A percentile compares a stretch with the other conserved stretches of the same genome.
These are phyloP conservation scores for Candida nonsorbophila DNA, from an alignment of 805 yeast genomes.

Conservation along the genomic window DNA sequence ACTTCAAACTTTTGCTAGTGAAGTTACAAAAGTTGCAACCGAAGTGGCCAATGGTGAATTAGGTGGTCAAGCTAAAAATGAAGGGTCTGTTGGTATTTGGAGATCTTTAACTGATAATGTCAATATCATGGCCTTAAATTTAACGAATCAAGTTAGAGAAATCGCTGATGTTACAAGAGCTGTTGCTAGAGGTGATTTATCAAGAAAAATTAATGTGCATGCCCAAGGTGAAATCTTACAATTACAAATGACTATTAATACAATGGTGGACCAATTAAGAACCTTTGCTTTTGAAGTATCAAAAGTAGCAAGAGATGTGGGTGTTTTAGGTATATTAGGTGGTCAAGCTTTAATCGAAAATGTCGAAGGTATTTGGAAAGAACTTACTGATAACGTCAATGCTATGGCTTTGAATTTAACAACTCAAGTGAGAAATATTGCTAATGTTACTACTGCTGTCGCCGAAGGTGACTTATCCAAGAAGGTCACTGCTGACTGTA, in stretches of 20 bases:
- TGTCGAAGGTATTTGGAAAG: conserved; percentile 86
- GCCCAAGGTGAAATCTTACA: conserved; percentile 89
- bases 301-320: conserved; percentile 83
- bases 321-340: conserved; percentile 83
- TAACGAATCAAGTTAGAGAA: conserved; percentile 67
- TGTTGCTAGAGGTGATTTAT: conserved; percentile 81
- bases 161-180: conserved; percentile 88
- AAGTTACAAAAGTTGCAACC: conserved; percentile 80
- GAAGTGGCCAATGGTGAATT: conserved; percentile 88
- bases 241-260: conserved; percentile 79
- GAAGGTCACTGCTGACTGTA: conserved; percentile 82
- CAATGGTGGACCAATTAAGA: conserved; percentile 83
- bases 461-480: conserved; percentile 79
- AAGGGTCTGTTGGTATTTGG: conserved; percentile 88
- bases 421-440: conserved; percentile 83
- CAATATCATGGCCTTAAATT: conserved; percentile 81
- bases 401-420: conserved; percentile 88
- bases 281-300: conserved; percentile 84
- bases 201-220: conserved; percentile 79
- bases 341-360: conserved; percentile 80
- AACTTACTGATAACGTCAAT: conserved; percentile 78
- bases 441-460: conserved; percentile 83
- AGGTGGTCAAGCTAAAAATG: conserved; percentile 84
- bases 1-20: conserved; percentile 72
- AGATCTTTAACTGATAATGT: conserved; percentile 77